Conservation (phyloP, 495 filamentous ascomycete genomes). For the Hypoxylon cercidicola region DNA sequence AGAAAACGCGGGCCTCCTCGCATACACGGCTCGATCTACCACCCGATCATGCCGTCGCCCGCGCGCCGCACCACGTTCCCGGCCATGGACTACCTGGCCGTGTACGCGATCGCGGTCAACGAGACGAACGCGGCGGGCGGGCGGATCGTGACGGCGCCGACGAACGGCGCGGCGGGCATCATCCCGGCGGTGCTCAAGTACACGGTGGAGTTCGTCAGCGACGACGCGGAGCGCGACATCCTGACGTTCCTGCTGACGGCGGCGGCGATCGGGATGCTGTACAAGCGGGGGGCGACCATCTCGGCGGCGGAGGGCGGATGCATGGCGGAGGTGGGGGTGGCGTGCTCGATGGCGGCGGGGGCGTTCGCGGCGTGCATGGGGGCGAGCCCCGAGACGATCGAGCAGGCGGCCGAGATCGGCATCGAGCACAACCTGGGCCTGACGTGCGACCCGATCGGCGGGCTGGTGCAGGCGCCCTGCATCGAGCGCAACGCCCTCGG, state of each 20-base stretch:
- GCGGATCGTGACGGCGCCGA: conserved; percentile 52
- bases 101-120: conserved; percentile 52
- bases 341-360: conserved; percentile 52
- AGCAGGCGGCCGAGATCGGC: conserved; percentile 51
- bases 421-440: conserved; percentile 52
- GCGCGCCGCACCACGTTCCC: conserved; percentile 49
- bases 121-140: conserved; percentile 51
- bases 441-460: conserved; percentile 50
- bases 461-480: conserved; percentile 49
- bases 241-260: conserved; percentile 49
- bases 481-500: conserved; percentile 52
- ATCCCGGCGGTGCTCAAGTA: conserved; percentile 51
- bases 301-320: conserved; percentile 50
- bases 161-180: conserved; percentile 51
- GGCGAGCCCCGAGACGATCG: conserved; percentile 48
- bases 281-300: conserved; percentile 52
- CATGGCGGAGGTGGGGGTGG: conserved; percentile 54
- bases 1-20: conserved; percentile 39
- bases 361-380: conserved; percentile 52
- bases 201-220: conserved; percentile 49
- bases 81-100: conserved; percentile 50
- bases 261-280: conserved; percentile 51
- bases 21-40: conserved; percentile 45
- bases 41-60: conserved; percentile 47
- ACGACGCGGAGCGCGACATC: conserved; percentile 49